Percentiles rank a stretch among this genome's conserved stretches.
Conservation (phyloP, 2,329 filamentous ascomycete genomes). For the Botrytis tulipae region DNA sequence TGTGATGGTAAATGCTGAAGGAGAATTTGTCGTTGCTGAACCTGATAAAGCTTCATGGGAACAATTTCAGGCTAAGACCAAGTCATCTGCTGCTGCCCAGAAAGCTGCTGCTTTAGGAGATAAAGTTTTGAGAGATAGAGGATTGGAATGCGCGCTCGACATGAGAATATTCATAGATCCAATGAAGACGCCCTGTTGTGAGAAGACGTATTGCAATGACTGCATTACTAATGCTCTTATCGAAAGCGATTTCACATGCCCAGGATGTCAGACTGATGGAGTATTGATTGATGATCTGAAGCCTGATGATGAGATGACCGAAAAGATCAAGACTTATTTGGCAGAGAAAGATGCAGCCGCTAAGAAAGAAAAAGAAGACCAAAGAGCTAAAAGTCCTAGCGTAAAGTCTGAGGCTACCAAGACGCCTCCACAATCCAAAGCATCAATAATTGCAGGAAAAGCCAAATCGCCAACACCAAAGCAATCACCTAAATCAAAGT, state of each 20-base stretch:
- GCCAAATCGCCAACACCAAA: constrained; percentile 37
- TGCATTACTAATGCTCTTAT: constrained; percentile 99
- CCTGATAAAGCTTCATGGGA: constrained; percentile 96
- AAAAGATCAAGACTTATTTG: constrained; percentile 75
- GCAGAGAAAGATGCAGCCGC: constrained; percentile 51
- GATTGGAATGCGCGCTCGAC: constrained; percentile 92
- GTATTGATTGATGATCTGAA: constrained; percentile 90
- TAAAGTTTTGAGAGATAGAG: constrained; percentile 83
- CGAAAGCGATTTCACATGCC: constrained; percentile 96
- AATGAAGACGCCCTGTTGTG: constrained; percentile 98
- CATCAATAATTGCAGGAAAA: constrained; percentile 23
- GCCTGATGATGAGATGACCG: constrained; percentile 73
- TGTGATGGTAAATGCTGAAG: constrained; percentile 96
- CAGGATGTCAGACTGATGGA: constrained; percentile 84
- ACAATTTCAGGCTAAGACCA: constrained; percentile 91
- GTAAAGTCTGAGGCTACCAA: constrained; percentile 34
- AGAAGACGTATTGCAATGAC: constrained; percentile 98
- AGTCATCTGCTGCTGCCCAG: constrained; percentile 78
- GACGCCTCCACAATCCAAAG: constrained; percentile 37
- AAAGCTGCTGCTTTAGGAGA: constrained; percentile 74
- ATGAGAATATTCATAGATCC: constrained; percentile 97
- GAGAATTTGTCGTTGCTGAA: constrained; percentile 94
- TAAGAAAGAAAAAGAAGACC: constrained; percentile 42
- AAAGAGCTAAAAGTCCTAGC: constrained; percentile 48
- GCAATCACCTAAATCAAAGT: constrained; percentile 33